phyloP scores from a whole-genome alignment of 169 alveolate species.

The Plasmodium berghei region DNA sequence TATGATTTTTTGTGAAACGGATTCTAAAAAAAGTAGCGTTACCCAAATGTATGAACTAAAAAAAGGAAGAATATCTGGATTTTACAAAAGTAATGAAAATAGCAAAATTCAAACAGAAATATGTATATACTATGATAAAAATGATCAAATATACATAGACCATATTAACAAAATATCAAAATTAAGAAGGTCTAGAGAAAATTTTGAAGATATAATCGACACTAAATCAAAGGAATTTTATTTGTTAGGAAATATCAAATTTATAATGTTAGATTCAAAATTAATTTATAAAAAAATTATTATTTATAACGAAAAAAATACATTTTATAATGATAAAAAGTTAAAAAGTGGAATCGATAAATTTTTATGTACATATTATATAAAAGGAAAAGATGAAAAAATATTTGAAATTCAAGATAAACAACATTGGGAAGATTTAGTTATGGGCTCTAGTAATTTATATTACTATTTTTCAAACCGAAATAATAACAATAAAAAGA shows the following conservation, averaged over 20 bases:
- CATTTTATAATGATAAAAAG: slow-evolving; percentile 16
- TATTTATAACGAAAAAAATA: slow-evolving; percentile 29
- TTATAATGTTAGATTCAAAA: slow-evolving; percentile 47
- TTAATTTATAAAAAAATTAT: slow-evolving; percentile 39
- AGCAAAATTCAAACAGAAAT: slow-evolving; percentile 34
- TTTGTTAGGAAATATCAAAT: slow-evolving; percentile 43
- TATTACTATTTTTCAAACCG: slow-evolving; percentile 39
- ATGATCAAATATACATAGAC: slow-evolving; percentile 19
- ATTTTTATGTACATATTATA: slow-evolving; percentile 34
- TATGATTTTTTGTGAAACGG: slow-evolving; percentile 2
- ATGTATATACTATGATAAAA: slow-evolving; percentile 33
- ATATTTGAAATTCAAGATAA: slow-evolving; percentile 27
- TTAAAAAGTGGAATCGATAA: slow-evolving; percentile 35
- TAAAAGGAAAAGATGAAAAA: slow-evolving; percentile 53
- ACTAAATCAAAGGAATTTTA: slow-evolving; percentile 17
- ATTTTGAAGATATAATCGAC: slow-evolving; percentile 13
- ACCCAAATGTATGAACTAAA: slow-evolving; percentile 8
- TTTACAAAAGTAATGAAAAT: slow-evolving; percentile 9
- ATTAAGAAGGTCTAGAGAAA: slow-evolving; percentile 27
- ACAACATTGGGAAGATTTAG: slow-evolving; percentile 59
- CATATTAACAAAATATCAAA: slow-evolving; percentile 7
- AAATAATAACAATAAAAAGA: slow-evolving; percentile 43
- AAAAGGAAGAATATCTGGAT: slow-evolving; percentile 56
- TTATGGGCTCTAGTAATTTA: slow-evolving; percentile 59
- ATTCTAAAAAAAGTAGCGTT: background rate